phyloP scores from a whole-genome alignment of 495 filamentous ascomycete species.

The Eremomyces bilateralis region DNA sequence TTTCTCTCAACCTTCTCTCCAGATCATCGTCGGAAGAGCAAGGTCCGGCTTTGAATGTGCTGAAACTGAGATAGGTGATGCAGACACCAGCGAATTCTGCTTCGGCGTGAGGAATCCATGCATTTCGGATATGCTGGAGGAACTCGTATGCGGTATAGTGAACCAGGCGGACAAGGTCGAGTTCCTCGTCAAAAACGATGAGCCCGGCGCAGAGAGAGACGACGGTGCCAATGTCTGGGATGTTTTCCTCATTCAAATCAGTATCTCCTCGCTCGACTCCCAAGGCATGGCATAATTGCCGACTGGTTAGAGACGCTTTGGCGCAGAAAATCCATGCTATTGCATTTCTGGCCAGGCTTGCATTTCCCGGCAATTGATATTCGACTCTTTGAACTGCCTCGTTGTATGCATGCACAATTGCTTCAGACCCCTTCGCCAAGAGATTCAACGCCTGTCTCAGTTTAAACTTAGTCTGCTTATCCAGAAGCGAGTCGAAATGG shows the following conservation, averaged over 20 bases:
- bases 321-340: slow-evolving; percentile 27
- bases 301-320: slow-evolving; percentile 17
- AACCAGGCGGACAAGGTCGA: slow-evolving; percentile 25
- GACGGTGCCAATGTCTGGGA: not conserved
- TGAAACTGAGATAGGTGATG: slow-evolving; percentile 24
- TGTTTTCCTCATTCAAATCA: slow-evolving; percentile 1
- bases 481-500: slow-evolving; percentile 24
- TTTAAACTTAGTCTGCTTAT: too few species aligned
- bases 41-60: too few species aligned
- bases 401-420: slow-evolving; percentile 21
- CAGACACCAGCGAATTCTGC: slow-evolving; percentile 20
- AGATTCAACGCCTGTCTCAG: too few species aligned
- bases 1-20: slow-evolving; percentile 5
- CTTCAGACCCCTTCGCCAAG: slow-evolving; percentile 3
- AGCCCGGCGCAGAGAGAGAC: slow-evolving; percentile 3
- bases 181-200: not conserved
- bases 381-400: slow-evolving; percentile 25
- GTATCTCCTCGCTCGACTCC: slow-evolving; percentile 16
- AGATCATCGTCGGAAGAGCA: too few species aligned
- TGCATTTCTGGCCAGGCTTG: slow-evolving; percentile 17
- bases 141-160: slow-evolving; percentile 35
- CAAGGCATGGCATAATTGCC: slow-evolving; percentile 28
- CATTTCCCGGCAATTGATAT: slow-evolving; percentile 12
- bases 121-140: slow-evolving; percentile 19
- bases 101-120: slow-evolving; percentile 20